These are phyloP conservation scores for Skeletonema grethae DNA, from an alignment of 108 stramenopile genomes.

Conservation along the genomic window DNA sequence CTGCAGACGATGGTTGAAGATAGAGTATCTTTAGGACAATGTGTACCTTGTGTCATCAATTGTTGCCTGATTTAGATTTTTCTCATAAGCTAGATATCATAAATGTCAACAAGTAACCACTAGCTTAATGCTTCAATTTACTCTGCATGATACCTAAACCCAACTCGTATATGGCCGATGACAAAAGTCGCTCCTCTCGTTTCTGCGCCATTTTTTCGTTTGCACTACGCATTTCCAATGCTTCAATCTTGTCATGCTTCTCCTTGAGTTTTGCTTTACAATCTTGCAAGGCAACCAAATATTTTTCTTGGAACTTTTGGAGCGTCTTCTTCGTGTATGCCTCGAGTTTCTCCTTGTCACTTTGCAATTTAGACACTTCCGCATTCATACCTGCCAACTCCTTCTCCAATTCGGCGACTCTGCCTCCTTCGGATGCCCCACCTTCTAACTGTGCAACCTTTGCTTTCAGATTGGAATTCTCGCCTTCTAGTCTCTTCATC, in stretches of 20 bases:
- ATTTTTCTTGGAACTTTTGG: slow-evolving; percentile 94
- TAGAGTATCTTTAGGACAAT: too few species aligned
- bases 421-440: slow-evolving; percentile 22
- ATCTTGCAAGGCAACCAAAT: slow-evolving; percentile 89
- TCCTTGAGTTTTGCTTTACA: slow-evolving; percentile 92
- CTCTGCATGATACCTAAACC: slow-evolving; percentile 91
- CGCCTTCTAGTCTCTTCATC: slow-evolving; percentile 72
- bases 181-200: slow-evolving; percentile 87
- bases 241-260: slow-evolving; percentile 73
- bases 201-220: slow-evolving; percentile 88
- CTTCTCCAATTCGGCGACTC: slow-evolving; percentile 56
- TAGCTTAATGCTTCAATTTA: slow-evolving; percentile 41
- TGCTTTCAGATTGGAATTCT: slow-evolving; percentile 71
- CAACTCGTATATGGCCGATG: slow-evolving; percentile 91
- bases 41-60: background rate
- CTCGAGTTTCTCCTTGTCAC: slow-evolving; percentile 93
- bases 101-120: background rate
- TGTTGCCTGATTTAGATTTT: background rate
- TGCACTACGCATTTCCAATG: slow-evolving; percentile 59
- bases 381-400: slow-evolving; percentile 67
- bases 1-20: slow-evolving; percentile 22
- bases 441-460: slow-evolving; percentile 59
- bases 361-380: slow-evolving; percentile 79
- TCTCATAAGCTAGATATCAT: background rate
- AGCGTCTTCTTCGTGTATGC: slow-evolving; percentile 92